Evolutionary conservation across 352 stramenopile species (phyloP).

Genomic region (Nothophytophthora sp.): DNA sequence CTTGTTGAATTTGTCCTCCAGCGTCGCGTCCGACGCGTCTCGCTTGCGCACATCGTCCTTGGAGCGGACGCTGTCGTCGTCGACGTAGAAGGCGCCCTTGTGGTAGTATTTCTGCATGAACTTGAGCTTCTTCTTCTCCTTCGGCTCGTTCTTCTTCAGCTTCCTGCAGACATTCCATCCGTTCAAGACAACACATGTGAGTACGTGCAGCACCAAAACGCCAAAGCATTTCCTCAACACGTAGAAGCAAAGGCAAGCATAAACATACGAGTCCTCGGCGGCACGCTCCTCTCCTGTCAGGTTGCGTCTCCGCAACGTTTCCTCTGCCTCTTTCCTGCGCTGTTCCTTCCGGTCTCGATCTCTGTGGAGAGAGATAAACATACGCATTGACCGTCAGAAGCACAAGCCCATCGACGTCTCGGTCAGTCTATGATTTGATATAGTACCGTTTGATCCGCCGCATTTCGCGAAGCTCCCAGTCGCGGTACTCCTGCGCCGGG

Average conservation of each 20-base stretch:
- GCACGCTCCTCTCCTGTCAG: slow-evolving; percentile 96
- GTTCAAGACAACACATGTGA: slow-evolving; percentile 6
- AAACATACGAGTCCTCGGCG: slow-evolving; percentile 87
- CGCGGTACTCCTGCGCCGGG: slow-evolving; percentile 89
- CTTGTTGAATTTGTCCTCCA: slow-evolving; percentile 95
- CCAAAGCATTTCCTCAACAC: not conserved
- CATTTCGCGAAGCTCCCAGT: slow-evolving; percentile 95
- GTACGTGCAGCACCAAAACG: not conserved
- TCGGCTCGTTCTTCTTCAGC: slow-evolving; percentile 78
- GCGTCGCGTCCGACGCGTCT: slow-evolving; percentile 88
- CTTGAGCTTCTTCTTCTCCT: slow-evolving; percentile 89
- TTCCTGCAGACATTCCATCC: slow-evolving; percentile 65
- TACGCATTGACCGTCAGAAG: slow-evolving; percentile 7
- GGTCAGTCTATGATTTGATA: not conserved
- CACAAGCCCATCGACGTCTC: not conserved
- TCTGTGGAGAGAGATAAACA: slow-evolving; percentile 30
- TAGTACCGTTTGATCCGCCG: slow-evolving; percentile 87
- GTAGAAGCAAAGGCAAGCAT: slow-evolving; percentile 1
- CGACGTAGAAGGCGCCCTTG: slow-evolving; percentile 98
- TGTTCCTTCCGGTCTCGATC: slow-evolving; percentile 86
- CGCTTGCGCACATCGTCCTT: slow-evolving; percentile 92
- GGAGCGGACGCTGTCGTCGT: slow-evolving; percentile 89
- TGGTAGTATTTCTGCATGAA: slow-evolving; percentile 99
- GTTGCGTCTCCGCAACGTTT: slow-evolving; percentile 87
- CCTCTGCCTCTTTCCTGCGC: slow-evolving; percentile 79